Percentiles rank a stretch among this genome's conserved stretches.
phyloP scores from a whole-genome alignment of 2,329 filamentous ascomycete genomes.

The Sporothrix brunneoviolacea region DNA sequence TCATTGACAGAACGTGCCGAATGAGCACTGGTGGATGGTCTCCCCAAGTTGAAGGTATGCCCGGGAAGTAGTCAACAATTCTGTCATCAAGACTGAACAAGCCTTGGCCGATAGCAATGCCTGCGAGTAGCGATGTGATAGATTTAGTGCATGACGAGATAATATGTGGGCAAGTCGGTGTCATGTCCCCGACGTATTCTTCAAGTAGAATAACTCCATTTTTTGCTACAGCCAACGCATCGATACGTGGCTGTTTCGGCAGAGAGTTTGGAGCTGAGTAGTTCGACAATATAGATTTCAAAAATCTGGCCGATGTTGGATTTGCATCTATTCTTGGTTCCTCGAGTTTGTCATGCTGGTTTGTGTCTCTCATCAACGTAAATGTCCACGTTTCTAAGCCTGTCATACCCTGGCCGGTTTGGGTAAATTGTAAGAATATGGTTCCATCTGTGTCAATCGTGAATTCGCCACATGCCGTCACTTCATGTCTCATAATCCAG shows the following conservation, averaged over 20 bases:
- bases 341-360: no score
- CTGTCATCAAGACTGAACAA: not conserved
- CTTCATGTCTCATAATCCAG: not conserved
- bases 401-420: not conserved
- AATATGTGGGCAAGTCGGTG: not conserved
- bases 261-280: not conserved
- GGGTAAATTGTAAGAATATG: not conserved
- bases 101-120: constrained; percentile 2
- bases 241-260: not conserved
- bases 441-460: not conserved
- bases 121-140: not conserved
- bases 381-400: not conserved
- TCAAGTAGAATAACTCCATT: not conserved
- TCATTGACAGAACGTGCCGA: constrained; percentile 4
- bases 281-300: not conserved
- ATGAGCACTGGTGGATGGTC: not conserved
- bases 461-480: not conserved
- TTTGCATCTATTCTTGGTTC: not conserved
- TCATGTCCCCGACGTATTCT: constrained; percentile 7
- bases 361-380: not conserved
- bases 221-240: not conserved
- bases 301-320: not conserved
- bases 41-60: not conserved
- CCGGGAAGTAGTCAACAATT: not conserved
- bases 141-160: constrained; percentile 6